Evolutionary conservation across 768 basidiomycete species (phyloP), one percentile per base, ranked within the genome.

Genomic region (Strobilomyces dryophilus): DNA sequence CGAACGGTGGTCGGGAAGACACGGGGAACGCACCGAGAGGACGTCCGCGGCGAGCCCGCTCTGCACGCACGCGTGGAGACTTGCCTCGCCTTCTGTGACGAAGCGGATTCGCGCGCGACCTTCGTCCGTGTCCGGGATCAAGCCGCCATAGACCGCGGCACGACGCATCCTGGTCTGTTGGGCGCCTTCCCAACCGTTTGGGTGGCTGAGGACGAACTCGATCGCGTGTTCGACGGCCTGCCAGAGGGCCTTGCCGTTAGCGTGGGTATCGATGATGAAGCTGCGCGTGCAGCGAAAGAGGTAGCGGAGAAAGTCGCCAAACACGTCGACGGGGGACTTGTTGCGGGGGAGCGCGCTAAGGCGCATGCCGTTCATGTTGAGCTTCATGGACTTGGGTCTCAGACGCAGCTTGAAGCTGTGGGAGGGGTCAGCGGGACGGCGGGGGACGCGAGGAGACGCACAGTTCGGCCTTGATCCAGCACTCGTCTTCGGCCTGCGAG

Each of bases 331-430:
- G 34, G 88, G 78, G 0, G 81, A 76, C 62, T 87, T 88, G 31
- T 76, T 71, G n/a, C 73, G 76, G 0, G 88, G 88, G 24, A 91
- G 76, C 6, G 78, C 74, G 14, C 82, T 80, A 49, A 91, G 77
- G 6, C 84, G 82, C 83, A 90, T 89, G 40, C 88, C 88, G 66
- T 90, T 90, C 87, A 89, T 89, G 66, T 84, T 79, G 50, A 89
- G 78, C 59, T 83, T 81, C 88, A 91, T 90, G 9, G 84, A 76
- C 49, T 82, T 82, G 17, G 88, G 88, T 12, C 88, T 78, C 48
- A 91, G 73, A 55, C 88, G 87, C 54, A 90, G 78, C 69, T 91
- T 91, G 79, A 89, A 91, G 2, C 88, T 89, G 47, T 5, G 41
- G 4, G 52, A 8, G 29, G 29, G 27, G 26, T 44, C 17, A 18